These are phyloP conservation scores for Primulina eburnea DNA, from an alignment of 257 asterid genomes.

Conservation along the genomic window DNA sequence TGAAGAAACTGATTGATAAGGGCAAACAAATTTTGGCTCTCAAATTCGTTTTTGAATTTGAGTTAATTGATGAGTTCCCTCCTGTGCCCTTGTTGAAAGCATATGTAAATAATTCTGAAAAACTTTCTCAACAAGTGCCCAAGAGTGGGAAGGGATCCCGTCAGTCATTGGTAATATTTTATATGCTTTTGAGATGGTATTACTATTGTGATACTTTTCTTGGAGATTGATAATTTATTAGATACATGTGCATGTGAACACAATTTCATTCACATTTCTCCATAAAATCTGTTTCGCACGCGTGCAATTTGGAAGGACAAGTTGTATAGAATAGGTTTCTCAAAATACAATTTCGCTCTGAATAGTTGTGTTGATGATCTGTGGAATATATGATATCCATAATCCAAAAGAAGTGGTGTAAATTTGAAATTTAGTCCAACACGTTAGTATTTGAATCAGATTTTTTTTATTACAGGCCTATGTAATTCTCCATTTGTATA, in stretches of 20 bases:
- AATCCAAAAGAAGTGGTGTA: neutral
- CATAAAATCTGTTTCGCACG: neutral
- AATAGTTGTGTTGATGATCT: neutral
- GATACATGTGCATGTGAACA: neutral
- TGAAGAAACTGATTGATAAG: constrained; percentile 48
- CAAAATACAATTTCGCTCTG: neutral
- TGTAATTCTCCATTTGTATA: neutral
- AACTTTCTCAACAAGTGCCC: constrained; percentile 39
- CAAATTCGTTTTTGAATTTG: constrained; percentile 57
- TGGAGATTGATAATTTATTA: constrained; percentile 2
- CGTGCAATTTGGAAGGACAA: neutral
- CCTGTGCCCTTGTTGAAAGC: constrained; percentile 59
- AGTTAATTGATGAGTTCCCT: constrained; percentile 52
- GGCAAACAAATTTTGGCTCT: constrained; percentile 57
- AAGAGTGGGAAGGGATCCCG: constrained; percentile 46
- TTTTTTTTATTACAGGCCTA: neutral
- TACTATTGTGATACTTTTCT: constrained; percentile 3
- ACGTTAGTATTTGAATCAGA: neutral
- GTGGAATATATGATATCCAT: neutral
- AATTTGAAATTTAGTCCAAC: neutral
- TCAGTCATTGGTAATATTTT: constrained; percentile 38
- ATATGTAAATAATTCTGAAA: constrained; percentile 40
- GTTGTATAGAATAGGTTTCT: neutral
- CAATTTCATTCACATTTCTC: neutral
- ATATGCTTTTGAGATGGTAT: neutral